Base-by-base conservation (phyloP, 345 rosid species). In the Linum lewisii region DNA sequence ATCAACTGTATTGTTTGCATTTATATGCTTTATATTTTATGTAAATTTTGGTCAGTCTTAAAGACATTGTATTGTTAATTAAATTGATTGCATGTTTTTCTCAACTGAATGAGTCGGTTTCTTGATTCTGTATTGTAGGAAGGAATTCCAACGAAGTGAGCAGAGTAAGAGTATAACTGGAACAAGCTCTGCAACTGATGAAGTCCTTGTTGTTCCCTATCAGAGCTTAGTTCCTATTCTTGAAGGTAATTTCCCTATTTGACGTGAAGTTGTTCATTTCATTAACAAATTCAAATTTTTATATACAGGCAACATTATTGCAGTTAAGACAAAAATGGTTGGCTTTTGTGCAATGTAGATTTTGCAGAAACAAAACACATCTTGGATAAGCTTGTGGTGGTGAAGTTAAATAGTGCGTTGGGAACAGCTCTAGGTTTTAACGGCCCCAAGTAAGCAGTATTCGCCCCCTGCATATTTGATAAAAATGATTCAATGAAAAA, bases 361-460 rank as follows among this genome's bases (percentile, higher is more conserved):
- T 55, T 55, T 60, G 63, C 36, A 21, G 83, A 77, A 73, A 66
- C 62, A 29, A 77, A 73, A 78, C 57, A 63, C 45, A 68, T 68
- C 52, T 63, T 84, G 72, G 81, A 79, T 63, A 75, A 79, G 68
- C 79, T 81, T 68, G 84, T 76, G 45, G 79, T 84, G 61, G 71
- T 84, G 72, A 81, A 73, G 73, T 70, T 64, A 57, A 76, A 69
- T 62, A 66, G 63, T 56, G 61, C 72, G 47, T 65, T 65, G 62
- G 84, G 80, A 68, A 74, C 73, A 51, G 34, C 63, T 59, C 57
- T 84, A 65, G 81, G 81, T 26, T 75, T 72, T 26, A 56, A 24
- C 66, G 82, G 85, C 38, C 84, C 82, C 42, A 77, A 69, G 86
- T 84, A 69, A 79, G 82, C 29, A 7, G 42, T 24, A 5, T 54